phyloP scores from a whole-genome alignment of 1,284 basidiomycete genomes.

The Tylopilus sp. region DNA sequence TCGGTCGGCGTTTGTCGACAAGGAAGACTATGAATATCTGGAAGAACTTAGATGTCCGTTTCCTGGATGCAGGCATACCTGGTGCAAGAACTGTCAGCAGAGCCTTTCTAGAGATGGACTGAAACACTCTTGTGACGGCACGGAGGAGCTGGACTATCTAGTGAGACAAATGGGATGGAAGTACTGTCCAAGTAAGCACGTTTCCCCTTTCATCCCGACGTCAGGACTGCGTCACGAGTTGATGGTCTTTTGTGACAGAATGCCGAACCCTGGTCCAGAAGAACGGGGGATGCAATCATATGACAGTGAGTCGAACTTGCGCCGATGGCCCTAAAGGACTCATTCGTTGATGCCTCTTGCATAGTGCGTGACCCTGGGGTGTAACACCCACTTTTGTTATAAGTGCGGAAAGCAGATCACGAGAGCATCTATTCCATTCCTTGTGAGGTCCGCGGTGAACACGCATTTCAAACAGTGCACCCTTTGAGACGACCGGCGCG shows the following conservation, averaged over 20 bases:
- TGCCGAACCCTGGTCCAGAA: constrained; percentile 59
- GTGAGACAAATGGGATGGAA: constrained; percentile 55
- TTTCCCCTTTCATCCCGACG: neutral
- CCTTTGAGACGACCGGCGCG: constrained; percentile 12
- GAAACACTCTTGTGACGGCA: constrained; percentile 56
- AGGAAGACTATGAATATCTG: constrained; percentile 40
- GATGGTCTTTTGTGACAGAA: constrained; percentile 34
- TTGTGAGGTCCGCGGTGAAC: constrained; percentile 42
- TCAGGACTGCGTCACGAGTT: neutral
- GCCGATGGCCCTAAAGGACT: neutral
- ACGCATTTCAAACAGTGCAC: constrained; percentile 41
- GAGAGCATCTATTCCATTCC: constrained; percentile 40
- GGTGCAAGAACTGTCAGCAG: constrained; percentile 56
- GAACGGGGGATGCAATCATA: constrained; percentile 60
- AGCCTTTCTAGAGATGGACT: constrained; percentile 36
- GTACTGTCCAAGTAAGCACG: constrained; percentile 48
- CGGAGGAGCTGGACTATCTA: constrained; percentile 47
- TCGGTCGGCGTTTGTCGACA: constrained; percentile 46
- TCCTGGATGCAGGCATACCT: constrained; percentile 42
- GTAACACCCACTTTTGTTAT: constrained; percentile 65
- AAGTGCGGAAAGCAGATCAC: constrained; percentile 51
- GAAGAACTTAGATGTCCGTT: constrained; percentile 43
- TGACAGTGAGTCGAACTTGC: constrained; percentile 45
- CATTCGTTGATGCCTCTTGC: neutral
- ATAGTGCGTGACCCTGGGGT: constrained; percentile 56